phyloP scores from a whole-genome alignment of 2,329 filamentous ascomycete species.

The Orbilia oligospora region DNA sequence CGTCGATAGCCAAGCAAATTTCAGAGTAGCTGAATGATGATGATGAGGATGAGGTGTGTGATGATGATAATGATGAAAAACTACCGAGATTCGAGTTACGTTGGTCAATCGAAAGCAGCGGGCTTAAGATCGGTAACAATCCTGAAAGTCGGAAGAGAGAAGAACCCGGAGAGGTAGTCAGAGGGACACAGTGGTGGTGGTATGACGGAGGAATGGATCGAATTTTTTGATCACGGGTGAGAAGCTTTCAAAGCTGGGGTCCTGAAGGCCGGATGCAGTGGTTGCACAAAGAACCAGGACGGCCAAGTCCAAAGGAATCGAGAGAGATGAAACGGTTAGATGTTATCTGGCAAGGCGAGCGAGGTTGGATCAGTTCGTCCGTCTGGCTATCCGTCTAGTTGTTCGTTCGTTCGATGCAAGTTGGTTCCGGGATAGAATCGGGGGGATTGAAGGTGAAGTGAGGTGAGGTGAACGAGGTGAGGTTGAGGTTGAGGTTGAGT shows the following conservation, averaged over 20 bases:
- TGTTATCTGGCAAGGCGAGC: slow-evolving; percentile 16
- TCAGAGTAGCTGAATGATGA: background rate
- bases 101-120: slow-evolving; percentile 13
- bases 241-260: slow-evolving; percentile 31
- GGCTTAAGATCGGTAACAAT: slow-evolving; percentile 15
- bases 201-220: slow-evolving; percentile 50
- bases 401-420: background rate
- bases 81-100: slow-evolving; percentile 7
- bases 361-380: slow-evolving; percentile 20
- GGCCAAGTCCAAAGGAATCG: slow-evolving; percentile 24
- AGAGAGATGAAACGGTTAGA: slow-evolving; percentile 11
- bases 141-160: background rate
- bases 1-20: background rate
- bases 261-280: slow-evolving; percentile 29
- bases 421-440: slow-evolving; percentile 4
- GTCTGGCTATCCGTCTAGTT: background rate
- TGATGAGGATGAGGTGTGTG: background rate
- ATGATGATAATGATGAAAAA: background rate
- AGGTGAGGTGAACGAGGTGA: slow-evolving; percentile 1
- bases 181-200: slow-evolving; percentile 36
- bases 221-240: slow-evolving; percentile 45
- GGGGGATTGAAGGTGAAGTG: background rate
- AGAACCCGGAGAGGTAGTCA: slow-evolving; percentile 37
- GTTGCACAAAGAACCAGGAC: slow-evolving; percentile 47
- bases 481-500: slow-evolving; percentile 18